Conservation (phyloP, 306 rosid species). For the Cicer cuneatum region DNA sequence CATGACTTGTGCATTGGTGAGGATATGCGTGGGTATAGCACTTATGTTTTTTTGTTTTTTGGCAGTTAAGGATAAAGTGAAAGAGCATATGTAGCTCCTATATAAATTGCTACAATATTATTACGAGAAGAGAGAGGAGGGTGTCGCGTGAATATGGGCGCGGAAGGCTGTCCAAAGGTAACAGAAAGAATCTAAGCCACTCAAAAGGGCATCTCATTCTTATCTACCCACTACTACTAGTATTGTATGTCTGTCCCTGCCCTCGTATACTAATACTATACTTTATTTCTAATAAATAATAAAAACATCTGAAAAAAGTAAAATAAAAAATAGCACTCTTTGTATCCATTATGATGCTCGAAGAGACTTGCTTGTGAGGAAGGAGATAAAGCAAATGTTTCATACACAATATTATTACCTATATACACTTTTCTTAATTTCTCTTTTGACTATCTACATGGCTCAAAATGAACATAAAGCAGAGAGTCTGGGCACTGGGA, state of each 20-base stretch:
- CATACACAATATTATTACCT: neutral
- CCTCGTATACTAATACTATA: neutral
- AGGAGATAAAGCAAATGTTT: neutral
- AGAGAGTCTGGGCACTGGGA: neutral
- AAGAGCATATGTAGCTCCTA: conserved; percentile 40
- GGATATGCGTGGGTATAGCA: neutral
- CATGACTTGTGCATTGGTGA: no score
- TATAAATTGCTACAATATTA: conserved; percentile 33
- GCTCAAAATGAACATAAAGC: neutral
- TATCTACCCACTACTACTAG: conserved; percentile 52
- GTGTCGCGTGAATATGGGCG: conserved; percentile 53
- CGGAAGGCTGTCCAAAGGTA: conserved; percentile 51
- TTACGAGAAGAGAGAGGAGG: conserved; percentile 23
- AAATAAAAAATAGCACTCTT: conserved; percentile 42
- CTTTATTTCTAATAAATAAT: conserved; percentile 23
- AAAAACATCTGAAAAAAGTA: conserved; percentile 2
- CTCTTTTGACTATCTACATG: neutral
- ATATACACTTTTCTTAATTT: neutral
- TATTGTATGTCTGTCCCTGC: neutral
- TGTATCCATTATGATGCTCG: conserved; percentile 39
- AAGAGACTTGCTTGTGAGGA: neutral
- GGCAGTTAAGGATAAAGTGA: conserved; percentile 41
- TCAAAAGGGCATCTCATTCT: conserved; percentile 45
- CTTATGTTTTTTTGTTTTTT: neutral
- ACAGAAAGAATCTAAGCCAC: conserved; percentile 58